These are phyloP conservation scores for Arabidopsis arenosa DNA, from an alignment of 345 rosid genomes.

Conservation along the genomic window DNA sequence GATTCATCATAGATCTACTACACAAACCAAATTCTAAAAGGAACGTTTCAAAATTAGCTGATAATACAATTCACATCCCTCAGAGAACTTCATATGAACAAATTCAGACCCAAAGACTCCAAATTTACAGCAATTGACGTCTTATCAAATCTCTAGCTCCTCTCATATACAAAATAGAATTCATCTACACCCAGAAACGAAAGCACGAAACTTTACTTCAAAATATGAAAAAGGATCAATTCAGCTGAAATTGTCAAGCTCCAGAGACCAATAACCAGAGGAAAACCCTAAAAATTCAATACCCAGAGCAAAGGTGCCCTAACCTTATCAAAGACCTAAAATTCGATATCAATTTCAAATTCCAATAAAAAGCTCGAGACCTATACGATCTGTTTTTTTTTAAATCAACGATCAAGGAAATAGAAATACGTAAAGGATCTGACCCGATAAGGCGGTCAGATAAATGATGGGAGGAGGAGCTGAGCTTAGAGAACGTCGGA, in stretches of 20 bases:
- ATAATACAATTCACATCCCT: conserved; percentile 3
- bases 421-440: conserved; percentile 29
- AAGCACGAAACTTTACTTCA: conserved; percentile 1
- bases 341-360: conserved; percentile 13
- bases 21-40: background rate
- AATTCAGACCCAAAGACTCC: background rate
- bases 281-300: conserved; percentile 10
- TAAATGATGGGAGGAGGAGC: conserved; percentile 12
- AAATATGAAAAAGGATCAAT: background rate
- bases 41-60: background rate
- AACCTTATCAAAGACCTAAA: conserved; percentile 15
- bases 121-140: background rate
- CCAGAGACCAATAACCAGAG: conserved; percentile 16
- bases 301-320: conserved; percentile 1
- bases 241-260: conserved; percentile 7
- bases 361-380: conserved; percentile 13
- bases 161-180: background rate
- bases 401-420: conserved; percentile 23
- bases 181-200: background rate
- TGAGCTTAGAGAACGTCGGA: conserved; percentile 16
- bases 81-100: background rate
- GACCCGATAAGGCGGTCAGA: conserved; percentile 24
- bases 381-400: background rate
- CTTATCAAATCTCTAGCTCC: conserved; percentile 7
- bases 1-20: background rate